Evolutionary conservation across 2,329 filamentous ascomycete genomes (phyloP).

Genomic region (Botrytis sinoallii): DNA sequence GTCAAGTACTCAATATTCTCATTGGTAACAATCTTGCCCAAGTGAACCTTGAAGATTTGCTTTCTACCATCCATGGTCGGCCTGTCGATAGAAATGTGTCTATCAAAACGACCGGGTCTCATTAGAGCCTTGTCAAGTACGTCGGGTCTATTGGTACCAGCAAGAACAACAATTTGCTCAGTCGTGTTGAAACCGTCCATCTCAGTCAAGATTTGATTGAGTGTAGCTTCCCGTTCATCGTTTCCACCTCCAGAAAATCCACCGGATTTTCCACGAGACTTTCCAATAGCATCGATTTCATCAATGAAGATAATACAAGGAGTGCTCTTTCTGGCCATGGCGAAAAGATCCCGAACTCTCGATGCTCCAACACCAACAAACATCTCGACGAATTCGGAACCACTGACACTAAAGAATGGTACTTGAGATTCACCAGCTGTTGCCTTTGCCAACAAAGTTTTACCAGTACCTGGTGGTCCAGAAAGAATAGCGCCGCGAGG

Average conservation of each 20-base stretch:
- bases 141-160: slow-evolving; percentile 93
- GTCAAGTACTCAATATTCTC: slow-evolving; percentile 86
- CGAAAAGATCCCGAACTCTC: slow-evolving; percentile 89
- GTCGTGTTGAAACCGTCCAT: slow-evolving; percentile 99
- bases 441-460: slow-evolving; percentile 94
- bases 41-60: slow-evolving; percentile 93
- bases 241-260: slow-evolving; percentile 76
- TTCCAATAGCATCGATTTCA: slow-evolving; percentile 97
- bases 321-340: slow-evolving; percentile 90
- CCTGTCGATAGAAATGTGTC: slow-evolving; percentile 91
- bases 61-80: slow-evolving; percentile 96
- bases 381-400: slow-evolving; percentile 99
- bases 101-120: slow-evolving; percentile 94
- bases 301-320: slow-evolving; percentile 99
- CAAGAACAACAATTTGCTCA: slow-evolving; percentile 93
- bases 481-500: slow-evolving; percentile 94
- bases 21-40: slow-evolving; percentile 89
- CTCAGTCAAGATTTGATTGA: slow-evolving; percentile 97
- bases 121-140: slow-evolving; percentile 93
- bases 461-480: slow-evolving; percentile 97
- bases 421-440: slow-evolving; percentile 96
- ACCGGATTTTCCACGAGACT: slow-evolving; percentile 77
- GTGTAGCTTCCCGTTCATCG: slow-evolving; percentile 92
- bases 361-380: slow-evolving; percentile 98
- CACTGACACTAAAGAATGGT: slow-evolving; percentile 97